Evolutionary conservation across 208 protist genomes (phyloP).

Genomic region (Trypanosoma platydactyli): DNA sequence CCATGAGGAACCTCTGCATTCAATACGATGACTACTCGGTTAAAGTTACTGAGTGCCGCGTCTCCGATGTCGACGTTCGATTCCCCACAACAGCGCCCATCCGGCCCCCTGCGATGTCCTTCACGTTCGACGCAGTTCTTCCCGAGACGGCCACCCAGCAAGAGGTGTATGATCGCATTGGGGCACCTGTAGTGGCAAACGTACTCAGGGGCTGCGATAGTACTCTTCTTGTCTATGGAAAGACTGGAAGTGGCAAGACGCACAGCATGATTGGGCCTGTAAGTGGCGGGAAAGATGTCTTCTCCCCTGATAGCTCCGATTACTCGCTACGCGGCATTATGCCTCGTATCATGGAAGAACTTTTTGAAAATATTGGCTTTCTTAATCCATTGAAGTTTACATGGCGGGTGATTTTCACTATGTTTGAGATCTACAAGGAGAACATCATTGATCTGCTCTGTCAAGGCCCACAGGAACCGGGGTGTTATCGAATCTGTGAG

Average conservation of each 20-base stretch:
- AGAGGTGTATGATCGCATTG: slow-evolving; percentile 44
- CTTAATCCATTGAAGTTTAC: slow-evolving; percentile 33
- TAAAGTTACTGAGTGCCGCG: slow-evolving; percentile 33
- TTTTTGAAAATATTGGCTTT: slow-evolving; percentile 36
- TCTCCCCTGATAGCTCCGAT: not conserved
- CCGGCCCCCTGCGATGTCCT: slow-evolving; percentile 27
- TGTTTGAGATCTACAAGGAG: slow-evolving; percentile 76
- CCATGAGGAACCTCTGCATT: slow-evolving; percentile 17
- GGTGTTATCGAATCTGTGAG: slow-evolving; percentile 52
- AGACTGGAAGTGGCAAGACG: slow-evolving; percentile 66
- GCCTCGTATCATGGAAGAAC: slow-evolving; percentile 45
- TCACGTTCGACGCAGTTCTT: slow-evolving; percentile 55
- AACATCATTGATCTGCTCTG: slow-evolving; percentile 58
- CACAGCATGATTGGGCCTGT: slow-evolving; percentile 61
- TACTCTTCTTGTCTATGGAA: slow-evolving; percentile 59
- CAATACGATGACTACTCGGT: slow-evolving; percentile 35
- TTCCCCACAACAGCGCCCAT: slow-evolving; percentile 12
- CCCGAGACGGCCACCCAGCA: slow-evolving; percentile 36
- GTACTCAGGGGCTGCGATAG: slow-evolving; percentile 55
- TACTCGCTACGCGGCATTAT: slow-evolving; percentile 45
- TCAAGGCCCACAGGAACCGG: not conserved
- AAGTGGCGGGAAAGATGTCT: slow-evolving; percentile 29
- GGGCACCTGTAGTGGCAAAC: slow-evolving; percentile 39
- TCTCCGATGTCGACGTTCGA: not conserved
- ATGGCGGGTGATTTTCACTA: slow-evolving; percentile 32